These are phyloP conservation scores for Globisporangium okanoganense DNA, from an alignment of 352 stramenopile species.

Conservation along the genomic window DNA sequence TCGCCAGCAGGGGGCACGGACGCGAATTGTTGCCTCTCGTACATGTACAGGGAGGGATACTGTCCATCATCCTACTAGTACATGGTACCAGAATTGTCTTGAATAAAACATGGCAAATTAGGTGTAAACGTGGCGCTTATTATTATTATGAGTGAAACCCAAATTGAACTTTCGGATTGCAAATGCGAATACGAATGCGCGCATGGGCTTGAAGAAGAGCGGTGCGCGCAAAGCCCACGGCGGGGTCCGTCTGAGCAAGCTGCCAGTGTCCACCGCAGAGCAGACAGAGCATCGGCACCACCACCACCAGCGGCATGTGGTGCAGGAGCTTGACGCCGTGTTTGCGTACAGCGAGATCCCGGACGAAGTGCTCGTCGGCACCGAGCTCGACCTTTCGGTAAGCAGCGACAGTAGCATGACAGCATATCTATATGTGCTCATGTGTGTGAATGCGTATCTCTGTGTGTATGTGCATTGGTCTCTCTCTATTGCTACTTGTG, in stretches of 20 bases:
- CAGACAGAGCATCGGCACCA: too few species aligned
- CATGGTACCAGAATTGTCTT: too few species aligned
- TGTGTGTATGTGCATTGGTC: background rate
- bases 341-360: slow-evolving; percentile 66
- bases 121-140: too few species aligned
- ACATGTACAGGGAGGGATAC: too few species aligned
- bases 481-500: background rate
- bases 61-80: too few species aligned
- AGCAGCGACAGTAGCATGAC: background rate
- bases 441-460: background rate
- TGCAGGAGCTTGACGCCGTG: slow-evolving; percentile 33
- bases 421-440: background rate
- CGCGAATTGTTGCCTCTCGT: slow-evolving; percentile 60
- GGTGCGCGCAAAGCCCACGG: slow-evolving; percentile 32
- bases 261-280: slow-evolving; percentile 14
- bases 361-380: slow-evolving; percentile 51
- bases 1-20: slow-evolving; percentile 21
- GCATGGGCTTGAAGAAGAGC: slow-evolving; percentile 33
- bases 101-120: too few species aligned
- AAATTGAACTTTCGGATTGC: too few species aligned
- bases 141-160: too few species aligned
- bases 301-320: slow-evolving; percentile 7
- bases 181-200: background rate
- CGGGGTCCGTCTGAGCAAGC: slow-evolving; percentile 43
- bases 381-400: slow-evolving; percentile 63